Conservation (phyloP, 768 basidiomycete species). For the Mycena capillaripes region DNA sequence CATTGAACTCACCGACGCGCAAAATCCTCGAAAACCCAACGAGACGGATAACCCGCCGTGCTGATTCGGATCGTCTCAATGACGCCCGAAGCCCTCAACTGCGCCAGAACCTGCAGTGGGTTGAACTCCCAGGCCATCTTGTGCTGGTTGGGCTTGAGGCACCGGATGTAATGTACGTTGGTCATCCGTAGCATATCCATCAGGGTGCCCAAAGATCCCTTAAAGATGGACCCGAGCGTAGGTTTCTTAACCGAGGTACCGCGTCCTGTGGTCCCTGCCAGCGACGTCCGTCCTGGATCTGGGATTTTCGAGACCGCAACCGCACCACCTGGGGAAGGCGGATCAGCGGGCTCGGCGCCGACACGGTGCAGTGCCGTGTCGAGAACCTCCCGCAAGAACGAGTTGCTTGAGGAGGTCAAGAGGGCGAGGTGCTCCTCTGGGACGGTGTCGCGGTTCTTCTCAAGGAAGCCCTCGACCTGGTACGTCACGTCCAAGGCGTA, state of each 20-base stretch:
- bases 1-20: slow-evolving; percentile 83
- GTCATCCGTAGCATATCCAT: slow-evolving; percentile 99
- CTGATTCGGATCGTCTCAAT: slow-evolving; percentile 98
- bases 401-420: slow-evolving; percentile 87
- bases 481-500: slow-evolving; percentile 99
- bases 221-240: slow-evolving; percentile 39
- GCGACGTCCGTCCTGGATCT: slow-evolving; percentile 54
- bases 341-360: slow-evolving; percentile 69
- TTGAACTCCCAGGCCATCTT: slow-evolving; percentile 98
- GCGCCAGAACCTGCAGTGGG: slow-evolving; percentile 94
- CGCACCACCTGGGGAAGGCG: slow-evolving; percentile 78
- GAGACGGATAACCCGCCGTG: slow-evolving; percentile 97
- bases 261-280: slow-evolving; percentile 41
- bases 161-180: slow-evolving; percentile 98
- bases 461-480: slow-evolving; percentile 97
- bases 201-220: slow-evolving; percentile 51
- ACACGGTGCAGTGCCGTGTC: slow-evolving; percentile 90
- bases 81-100: slow-evolving; percentile 97
- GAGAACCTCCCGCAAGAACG: slow-evolving; percentile 94
- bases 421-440: slow-evolving; percentile 97
- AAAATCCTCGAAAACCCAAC: slow-evolving; percentile 99
- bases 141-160: slow-evolving; percentile 98
- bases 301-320: slow-evolving; percentile 86
- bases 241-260: slow-evolving; percentile 35
- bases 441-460: slow-evolving; percentile 99